Conservation (phyloP, 805 yeast genomes). For the Naumovozyma castellii region DNA sequence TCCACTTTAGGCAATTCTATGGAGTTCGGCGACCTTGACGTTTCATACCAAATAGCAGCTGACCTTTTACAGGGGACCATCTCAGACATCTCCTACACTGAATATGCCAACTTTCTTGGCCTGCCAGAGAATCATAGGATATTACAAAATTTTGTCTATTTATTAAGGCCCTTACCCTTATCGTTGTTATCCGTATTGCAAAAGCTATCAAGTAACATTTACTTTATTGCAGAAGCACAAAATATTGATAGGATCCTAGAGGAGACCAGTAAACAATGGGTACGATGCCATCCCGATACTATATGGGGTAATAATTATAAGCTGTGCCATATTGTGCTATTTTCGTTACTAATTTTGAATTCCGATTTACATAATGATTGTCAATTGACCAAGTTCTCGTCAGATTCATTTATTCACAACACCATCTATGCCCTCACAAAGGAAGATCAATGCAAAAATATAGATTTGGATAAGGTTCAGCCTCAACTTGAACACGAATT, state of each 20-base stretch:
- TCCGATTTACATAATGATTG: conserved; percentile 60
- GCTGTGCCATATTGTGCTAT: conserved; percentile 63
- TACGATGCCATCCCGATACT: conserved; percentile 35
- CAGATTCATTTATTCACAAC: conserved; percentile 39
- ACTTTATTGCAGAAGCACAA: conserved; percentile 74
- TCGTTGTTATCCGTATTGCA: conserved; percentile 51
- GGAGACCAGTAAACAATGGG: conserved; percentile 58
- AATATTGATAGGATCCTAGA: conserved; percentile 68
- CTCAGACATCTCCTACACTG: conserved; percentile 30
- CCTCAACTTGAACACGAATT: conserved; percentile 13
- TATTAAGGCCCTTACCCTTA: conserved; percentile 37
- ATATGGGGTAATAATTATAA: conserved; percentile 38
- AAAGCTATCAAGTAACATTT: conserved; percentile 52
- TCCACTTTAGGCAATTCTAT: background rate
- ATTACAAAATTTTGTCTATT: conserved; percentile 30
- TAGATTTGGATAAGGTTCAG: conserved; percentile 3
- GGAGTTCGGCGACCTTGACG: background rate
- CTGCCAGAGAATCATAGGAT: conserved; percentile 21
- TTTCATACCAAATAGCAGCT: conserved; percentile 19
- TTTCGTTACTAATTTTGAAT: conserved; percentile 61
- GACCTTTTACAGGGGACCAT: conserved; percentile 29
- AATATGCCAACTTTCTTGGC: conserved; percentile 37
- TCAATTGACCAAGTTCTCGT: conserved; percentile 31
- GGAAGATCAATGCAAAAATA: conserved; percentile 12
- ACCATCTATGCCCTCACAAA: conserved; percentile 39